Base-by-base conservation (phyloP, 139 green algal species). In the Coccomyxa sp. region DNA sequence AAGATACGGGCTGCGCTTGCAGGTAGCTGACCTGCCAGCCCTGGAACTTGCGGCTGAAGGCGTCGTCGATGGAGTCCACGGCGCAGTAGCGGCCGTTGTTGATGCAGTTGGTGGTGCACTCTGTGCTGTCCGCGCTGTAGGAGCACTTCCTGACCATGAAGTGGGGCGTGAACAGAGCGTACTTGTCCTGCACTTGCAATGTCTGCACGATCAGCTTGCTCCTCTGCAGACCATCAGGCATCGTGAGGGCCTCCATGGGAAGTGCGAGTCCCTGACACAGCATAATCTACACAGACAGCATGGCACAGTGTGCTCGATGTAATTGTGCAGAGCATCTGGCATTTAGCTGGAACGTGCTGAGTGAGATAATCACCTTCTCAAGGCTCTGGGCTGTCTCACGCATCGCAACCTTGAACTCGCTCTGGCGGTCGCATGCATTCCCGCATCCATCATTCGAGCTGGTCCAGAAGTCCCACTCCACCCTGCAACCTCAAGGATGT, bases 391-490 rank as follows among this genome's bases (percentile, higher is more conserved):
- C 89, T 18, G 85, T 82, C 14, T 75, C 79, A 7, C 55, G 70
- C 58, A 95, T 91, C 5, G 80, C 55, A 2, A 58, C 29, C 39
- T 92, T 75, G 70, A 95, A 95, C 36, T 58, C 22, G n/a, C 39
- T 74, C 44, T 88, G 87, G 39, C 50, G 27, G 70, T 91, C 80
- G 83, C 91, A 95, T 39, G 83, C 79, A 0, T 14, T 40, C 1
- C 91, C 91, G 82, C 91, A 95, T 29, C 74, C 86, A 58, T 91
- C 82, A 75, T 90, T 90, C 40, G 68, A 83, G 58, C 88, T 94
- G 36, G 86, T 90, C 91, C 91, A 95, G 8, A 94, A 74, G 77
- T 93, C 83, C 82, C 91, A 94, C 78, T 94, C 90, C 24, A 94
- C 90, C 64, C 83, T 87, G 80, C 35, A 75, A n/a, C n/a, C n/a